Evolutionary conservation across 1,284 basidiomycete species (phyloP).

Genomic region (Grifola frondosa): DNA sequence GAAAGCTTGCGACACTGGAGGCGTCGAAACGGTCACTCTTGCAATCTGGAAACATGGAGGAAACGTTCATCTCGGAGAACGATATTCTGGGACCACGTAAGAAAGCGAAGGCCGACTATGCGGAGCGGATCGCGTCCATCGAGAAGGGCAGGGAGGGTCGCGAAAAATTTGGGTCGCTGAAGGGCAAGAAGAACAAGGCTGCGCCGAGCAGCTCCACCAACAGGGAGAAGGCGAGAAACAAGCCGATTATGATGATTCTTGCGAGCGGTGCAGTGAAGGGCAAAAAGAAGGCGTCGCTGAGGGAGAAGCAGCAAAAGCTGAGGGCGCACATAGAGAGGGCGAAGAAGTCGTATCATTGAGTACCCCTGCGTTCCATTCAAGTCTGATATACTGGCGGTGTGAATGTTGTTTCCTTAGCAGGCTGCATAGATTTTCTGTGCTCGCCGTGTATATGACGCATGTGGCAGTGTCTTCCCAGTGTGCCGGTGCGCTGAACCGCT

Average conservation of each 20-base stretch:
- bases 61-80: slow-evolving; percentile 81
- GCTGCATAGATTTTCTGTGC: too few species aligned
- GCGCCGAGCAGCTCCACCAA: slow-evolving; percentile 83
- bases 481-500: too few species aligned
- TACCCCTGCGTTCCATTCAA: too few species aligned
- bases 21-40: slow-evolving; percentile 57
- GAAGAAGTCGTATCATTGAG: slow-evolving; percentile 50
- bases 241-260: slow-evolving; percentile 92
- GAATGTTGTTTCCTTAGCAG: too few species aligned
- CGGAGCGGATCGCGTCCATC: slow-evolving; percentile 91
- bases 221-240: slow-evolving; percentile 86
- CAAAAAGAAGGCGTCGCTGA: slow-evolving; percentile 86
- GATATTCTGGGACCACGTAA: slow-evolving; percentile 95
- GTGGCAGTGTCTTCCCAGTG: too few species aligned
- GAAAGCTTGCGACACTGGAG: slow-evolving; percentile 83
- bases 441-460: too few species aligned
- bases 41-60: slow-evolving; percentile 44
- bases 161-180: slow-evolving; percentile 90
- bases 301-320: slow-evolving; percentile 82
- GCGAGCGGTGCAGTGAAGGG: slow-evolving; percentile 71
- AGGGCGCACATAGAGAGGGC: slow-evolving; percentile 70
- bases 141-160: slow-evolving; percentile 92
- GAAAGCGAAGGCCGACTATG: slow-evolving; percentile 92
- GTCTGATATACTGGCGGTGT: too few species aligned
- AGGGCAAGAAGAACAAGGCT: slow-evolving; percentile 87